phyloP scores from a whole-genome alignment of 306 rosid genomes.

The Rosa persica region DNA sequence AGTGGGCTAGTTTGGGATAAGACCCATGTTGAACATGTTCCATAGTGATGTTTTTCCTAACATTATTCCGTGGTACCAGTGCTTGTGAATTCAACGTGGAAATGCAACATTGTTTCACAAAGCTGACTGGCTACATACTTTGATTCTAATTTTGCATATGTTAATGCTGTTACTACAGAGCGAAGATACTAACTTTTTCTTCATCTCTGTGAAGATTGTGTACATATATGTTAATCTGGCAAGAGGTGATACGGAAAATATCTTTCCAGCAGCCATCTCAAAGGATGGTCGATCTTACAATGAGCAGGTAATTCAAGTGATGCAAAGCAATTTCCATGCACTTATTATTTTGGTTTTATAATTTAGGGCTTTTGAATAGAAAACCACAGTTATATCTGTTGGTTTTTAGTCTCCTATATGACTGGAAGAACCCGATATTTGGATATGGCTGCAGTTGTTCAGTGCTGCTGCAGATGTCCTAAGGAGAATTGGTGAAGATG shows the following conservation, averaged over 20 bases:
- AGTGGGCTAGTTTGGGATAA: neutral
- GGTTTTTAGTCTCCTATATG: constrained; percentile 10
- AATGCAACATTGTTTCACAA: neutral
- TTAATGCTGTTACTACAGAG: neutral
- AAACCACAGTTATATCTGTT: neutral
- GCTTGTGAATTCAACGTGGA: neutral
- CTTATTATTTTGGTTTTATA: neutral
- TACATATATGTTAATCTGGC: constrained; percentile 88
- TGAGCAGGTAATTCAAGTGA: constrained; percentile 61
- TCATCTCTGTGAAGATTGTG: constrained; percentile 60
- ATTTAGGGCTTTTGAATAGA: neutral
- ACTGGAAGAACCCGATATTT: constrained; percentile 25
- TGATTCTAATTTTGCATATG: neutral
- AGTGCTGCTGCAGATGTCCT: constrained; percentile 90
- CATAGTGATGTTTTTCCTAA: neutral
- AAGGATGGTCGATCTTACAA: constrained; percentile 98
- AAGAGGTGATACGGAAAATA: constrained; percentile 67
- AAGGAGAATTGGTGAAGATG: constrained; percentile 79
- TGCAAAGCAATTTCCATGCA: constrained; percentile 4
- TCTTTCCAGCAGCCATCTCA: constrained; percentile 92
- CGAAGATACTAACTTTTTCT: neutral
- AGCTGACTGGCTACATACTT: neutral
- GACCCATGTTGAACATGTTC: neutral
- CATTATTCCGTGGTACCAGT: neutral
- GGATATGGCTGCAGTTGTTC: constrained; percentile 66